Evolutionary conservation across 345 rosid species (phyloP).

Genomic region (Boechera divaricarpa): DNA sequence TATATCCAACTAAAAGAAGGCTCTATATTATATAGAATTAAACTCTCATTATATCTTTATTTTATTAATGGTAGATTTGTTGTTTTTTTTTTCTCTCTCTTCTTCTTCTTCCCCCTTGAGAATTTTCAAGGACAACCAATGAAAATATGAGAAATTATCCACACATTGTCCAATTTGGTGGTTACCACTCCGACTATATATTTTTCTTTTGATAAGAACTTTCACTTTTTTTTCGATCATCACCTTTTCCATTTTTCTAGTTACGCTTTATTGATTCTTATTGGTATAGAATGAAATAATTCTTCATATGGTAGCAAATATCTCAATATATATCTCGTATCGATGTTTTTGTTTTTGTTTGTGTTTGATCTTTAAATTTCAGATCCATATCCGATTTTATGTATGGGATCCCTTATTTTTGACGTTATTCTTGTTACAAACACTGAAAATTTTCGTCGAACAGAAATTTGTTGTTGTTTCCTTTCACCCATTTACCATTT

Average conservation of each 20-base stretch:
- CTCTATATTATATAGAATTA: not conserved
- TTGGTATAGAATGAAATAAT: not conserved
- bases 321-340: not conserved
- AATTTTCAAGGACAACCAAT: slow-evolving; percentile 35
- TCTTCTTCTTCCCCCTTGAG: slow-evolving; percentile 22
- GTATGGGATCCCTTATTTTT: not conserved
- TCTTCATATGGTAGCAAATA: slow-evolving; percentile 20
- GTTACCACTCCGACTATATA: slow-evolving; percentile 29
- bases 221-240: slow-evolving; percentile 21
- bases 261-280: not conserved
- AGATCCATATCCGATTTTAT: not conserved
- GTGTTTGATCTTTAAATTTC: not conserved
- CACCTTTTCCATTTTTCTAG: slow-evolving; percentile 19
- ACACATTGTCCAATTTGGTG: slow-evolving; percentile 31
- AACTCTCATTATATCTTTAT: not conserved
- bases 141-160: slow-evolving; percentile 24
- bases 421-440: slow-evolving; percentile 11
- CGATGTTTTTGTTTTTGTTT: not conserved
- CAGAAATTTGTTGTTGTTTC: not conserved
- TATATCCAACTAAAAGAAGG: no score
- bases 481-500: slow-evolving; percentile 15
- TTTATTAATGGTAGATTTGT: slow-evolving; percentile 7
- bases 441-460: not conserved
- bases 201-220: not conserved
- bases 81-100: not conserved